phyloP scores from a whole-genome alignment of 1,284 basidiomycete species.

The Coniophora puteana region DNA sequence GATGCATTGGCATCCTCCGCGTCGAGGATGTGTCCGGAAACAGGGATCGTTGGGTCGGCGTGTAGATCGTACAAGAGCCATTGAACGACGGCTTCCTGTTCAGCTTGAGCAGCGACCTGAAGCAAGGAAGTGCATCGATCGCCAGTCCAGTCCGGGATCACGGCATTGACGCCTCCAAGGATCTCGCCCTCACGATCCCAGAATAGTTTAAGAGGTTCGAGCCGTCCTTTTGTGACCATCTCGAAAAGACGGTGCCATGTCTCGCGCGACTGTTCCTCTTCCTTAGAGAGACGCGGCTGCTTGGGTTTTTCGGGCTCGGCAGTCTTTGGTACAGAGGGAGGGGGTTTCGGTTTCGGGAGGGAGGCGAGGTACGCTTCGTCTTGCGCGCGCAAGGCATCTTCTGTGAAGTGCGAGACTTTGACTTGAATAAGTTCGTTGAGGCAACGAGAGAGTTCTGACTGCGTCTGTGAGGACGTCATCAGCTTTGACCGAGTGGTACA shows the following conservation, averaged over 20 bases:
- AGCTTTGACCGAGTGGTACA: slow-evolving; percentile 3
- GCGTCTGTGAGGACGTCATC: slow-evolving; percentile 54
- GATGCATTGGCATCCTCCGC: slow-evolving; percentile 31
- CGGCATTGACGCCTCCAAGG: slow-evolving; percentile 57
- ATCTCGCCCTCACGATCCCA: slow-evolving; percentile 70
- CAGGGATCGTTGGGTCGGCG: slow-evolving; percentile 79
- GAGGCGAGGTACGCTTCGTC: slow-evolving; percentile 88
- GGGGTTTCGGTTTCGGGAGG: slow-evolving; percentile 70
- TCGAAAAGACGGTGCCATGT: slow-evolving; percentile 82
- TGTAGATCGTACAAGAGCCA: slow-evolving; percentile 82
- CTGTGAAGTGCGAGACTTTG: slow-evolving; percentile 84
- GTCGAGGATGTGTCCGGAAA: slow-evolving; percentile 30
- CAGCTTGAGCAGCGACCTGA: slow-evolving; percentile 72
- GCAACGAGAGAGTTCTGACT: slow-evolving; percentile 87
- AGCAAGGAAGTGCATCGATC: slow-evolving; percentile 67
- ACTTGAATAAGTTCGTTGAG: slow-evolving; percentile 84
- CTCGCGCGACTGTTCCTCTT: slow-evolving; percentile 74
- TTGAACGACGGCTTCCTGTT: slow-evolving; percentile 72
- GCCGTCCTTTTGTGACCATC: slow-evolving; percentile 83
- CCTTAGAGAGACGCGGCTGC: slow-evolving; percentile 63
- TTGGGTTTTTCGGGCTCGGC: slow-evolving; percentile 43
- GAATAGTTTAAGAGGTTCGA: slow-evolving; percentile 80
- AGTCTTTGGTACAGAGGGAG: slow-evolving; percentile 30
- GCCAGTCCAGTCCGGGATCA: slow-evolving; percentile 65
- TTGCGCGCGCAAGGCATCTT: slow-evolving; percentile 79